Evolutionary conservation across 2,329 filamentous ascomycete species (phyloP).

Genomic region (Aspergillus tubingensis): DNA sequence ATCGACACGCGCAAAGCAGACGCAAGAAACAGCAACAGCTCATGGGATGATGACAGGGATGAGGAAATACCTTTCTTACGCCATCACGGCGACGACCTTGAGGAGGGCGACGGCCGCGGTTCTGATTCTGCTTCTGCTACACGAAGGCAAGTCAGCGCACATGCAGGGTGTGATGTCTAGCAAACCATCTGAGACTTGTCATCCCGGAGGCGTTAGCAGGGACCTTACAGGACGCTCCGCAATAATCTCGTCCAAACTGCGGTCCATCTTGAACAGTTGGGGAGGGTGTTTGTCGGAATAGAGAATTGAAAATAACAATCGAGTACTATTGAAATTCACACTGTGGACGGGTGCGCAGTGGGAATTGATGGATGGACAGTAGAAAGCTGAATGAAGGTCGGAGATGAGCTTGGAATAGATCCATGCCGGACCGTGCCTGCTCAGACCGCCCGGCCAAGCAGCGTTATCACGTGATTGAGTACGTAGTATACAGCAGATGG

Average conservation of each 20-base stretch:
- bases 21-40: neutral
- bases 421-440: neutral
- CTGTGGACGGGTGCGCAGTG: neutral
- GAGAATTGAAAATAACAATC: neutral
- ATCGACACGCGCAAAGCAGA: neutral
- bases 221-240: constrained; percentile 58
- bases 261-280: constrained; percentile 55
- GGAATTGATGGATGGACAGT: constrained; percentile 11
- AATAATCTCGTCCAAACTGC: constrained; percentile 66
- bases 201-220: constrained; percentile 4
- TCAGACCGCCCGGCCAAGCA: constrained; percentile 2
- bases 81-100: constrained; percentile 70
- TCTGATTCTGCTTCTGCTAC: constrained; percentile 25
- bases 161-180: neutral
- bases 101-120: constrained; percentile 41
- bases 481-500: neutral
- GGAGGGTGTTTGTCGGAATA: neutral
- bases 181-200: constrained; percentile 2
- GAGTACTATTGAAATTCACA: neutral
- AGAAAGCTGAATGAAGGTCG: constrained; percentile 6
- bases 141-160: constrained; percentile 21
- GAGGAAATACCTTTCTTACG: constrained; percentile 75
- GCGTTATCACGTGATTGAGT: neutral
- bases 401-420: neutral
- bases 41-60: neutral